phyloP scores from a whole-genome alignment of 148 eudicot genomes.

The Rhododendron williamsianum region DNA sequence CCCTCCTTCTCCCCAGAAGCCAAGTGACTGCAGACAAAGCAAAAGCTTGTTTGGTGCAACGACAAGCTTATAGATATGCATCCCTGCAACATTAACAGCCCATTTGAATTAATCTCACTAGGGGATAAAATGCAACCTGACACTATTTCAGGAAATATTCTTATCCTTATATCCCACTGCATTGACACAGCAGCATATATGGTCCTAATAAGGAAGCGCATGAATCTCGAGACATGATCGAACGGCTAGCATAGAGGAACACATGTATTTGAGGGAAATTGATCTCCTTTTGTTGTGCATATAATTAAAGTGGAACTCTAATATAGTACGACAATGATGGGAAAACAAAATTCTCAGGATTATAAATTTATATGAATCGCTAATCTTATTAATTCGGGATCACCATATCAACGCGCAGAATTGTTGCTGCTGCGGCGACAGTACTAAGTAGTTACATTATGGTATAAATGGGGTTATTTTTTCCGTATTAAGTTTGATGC shows the following conservation, averaged over 20 bases:
- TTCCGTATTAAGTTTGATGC: no score
- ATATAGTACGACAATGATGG: not conserved
- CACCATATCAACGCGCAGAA: not conserved
- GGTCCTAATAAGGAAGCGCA: not conserved
- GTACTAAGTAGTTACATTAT: no score
- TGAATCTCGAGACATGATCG: not conserved
- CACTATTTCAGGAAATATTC: not conserved
- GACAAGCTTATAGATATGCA: slow-evolving; percentile 84
- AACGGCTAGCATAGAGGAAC: not conserved
- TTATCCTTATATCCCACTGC: not conserved
- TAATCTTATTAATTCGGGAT: no score
- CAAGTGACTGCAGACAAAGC: slow-evolving; percentile 86
- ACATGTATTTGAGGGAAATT: not conserved
- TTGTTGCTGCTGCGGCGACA: not conserved
- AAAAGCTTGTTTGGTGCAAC: slow-evolving; percentile 81
- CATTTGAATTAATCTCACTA: not conserved
- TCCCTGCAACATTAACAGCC: slow-evolving; percentile 41
- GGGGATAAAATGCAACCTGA: not conserved
- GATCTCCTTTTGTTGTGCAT: not conserved
- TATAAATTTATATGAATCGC: not conserved
- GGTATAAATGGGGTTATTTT: not conserved
- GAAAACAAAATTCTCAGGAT: not conserved
- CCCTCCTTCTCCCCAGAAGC: slow-evolving; percentile 95
- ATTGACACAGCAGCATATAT: not conserved
- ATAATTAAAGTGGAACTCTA: not conserved